A percentile compares a stretch with the other conserved stretches of the same genome.
phyloP scores from a whole-genome alignment of 2,329 filamentous ascomycete species.

The Coniochaeta sp. region DNA sequence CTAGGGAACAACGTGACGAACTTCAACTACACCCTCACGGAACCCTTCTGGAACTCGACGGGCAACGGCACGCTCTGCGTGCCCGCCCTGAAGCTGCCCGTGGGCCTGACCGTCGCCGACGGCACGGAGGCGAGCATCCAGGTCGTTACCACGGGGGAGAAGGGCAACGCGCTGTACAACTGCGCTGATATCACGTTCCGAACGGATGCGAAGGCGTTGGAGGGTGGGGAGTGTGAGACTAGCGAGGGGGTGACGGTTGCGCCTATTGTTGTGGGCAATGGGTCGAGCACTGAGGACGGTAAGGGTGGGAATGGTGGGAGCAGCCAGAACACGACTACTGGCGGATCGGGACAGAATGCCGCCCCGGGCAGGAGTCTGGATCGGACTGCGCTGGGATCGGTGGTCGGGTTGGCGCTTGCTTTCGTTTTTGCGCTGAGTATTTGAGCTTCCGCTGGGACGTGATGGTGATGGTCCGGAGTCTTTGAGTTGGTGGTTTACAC shows the following conservation, averaged over 20 bases:
- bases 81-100: conserved; percentile 47
- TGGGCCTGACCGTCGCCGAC: conserved; percentile 42
- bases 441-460: not conserved
- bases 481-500: not conserved
- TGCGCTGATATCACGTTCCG: conserved; percentile 70
- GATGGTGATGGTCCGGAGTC: conserved; percentile 15
- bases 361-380: conserved; percentile 14
- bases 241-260: conserved; percentile 42
- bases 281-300: conserved; percentile 6
- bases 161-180: conserved; percentile 59
- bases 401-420: conserved; percentile 28
- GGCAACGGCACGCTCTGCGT: conserved; percentile 61
- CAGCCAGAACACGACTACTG: conserved; percentile 9
- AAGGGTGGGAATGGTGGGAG: conserved; percentile 6
- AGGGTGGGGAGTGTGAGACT: conserved; percentile 48
- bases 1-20: conserved; percentile 42
- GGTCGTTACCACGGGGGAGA: conserved; percentile 56
- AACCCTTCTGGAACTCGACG: conserved; percentile 49
- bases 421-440: conserved; percentile 29
- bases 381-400: conserved; percentile 22
- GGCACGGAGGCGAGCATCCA: conserved; percentile 62
- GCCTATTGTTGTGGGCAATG: conserved; percentile 19
- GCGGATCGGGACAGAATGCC: conserved; percentile 11
- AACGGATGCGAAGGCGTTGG: conserved; percentile 36
- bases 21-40: conserved; percentile 64